Evolutionary conservation across 176 grass and related monocot species (phyloP).

Genomic region (Poa annua): DNA sequence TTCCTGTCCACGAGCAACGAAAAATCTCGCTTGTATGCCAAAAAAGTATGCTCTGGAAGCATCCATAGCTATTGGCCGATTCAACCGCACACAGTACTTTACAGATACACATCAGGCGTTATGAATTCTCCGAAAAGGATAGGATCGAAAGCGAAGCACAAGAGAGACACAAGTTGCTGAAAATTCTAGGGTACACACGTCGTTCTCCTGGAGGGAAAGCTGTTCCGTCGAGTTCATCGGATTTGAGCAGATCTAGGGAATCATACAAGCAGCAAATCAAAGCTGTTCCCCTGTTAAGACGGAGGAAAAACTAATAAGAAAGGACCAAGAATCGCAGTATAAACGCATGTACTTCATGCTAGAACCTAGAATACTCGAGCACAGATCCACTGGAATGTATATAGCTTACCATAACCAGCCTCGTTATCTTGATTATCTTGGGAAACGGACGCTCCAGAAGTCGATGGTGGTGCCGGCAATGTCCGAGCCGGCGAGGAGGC

Average conservation of each 20-base stretch:
- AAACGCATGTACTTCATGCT: too few relatives aligned
- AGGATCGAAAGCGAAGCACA: background rate
- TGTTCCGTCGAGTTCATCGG: background rate
- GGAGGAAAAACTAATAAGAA: background rate
- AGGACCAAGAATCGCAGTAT: background rate
- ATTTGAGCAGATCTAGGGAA: background rate
- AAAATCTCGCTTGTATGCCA: too few relatives aligned
- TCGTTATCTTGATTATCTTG: too few relatives aligned
- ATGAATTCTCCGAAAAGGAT: background rate
- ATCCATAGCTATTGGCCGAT: background rate
- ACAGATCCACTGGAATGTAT: too few relatives aligned
- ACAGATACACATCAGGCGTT: background rate
- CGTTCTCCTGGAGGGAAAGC: background rate
- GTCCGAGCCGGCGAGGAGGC: conserved; percentile 41
- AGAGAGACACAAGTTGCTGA: background rate
- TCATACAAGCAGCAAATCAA: background rate
- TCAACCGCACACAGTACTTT: background rate
- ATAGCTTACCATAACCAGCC: too few relatives aligned
- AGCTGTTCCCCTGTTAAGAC: background rate
- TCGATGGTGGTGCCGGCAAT: background rate
- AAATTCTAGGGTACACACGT: background rate
- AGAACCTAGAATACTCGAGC: too few relatives aligned
- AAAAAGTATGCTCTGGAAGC: too few relatives aligned
- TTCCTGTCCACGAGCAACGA: too few relatives aligned
- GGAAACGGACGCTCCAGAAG: background rate